Conservation (phyloP, 371 early-diverging fungal genomes). For the Mortierella sp. region DNA sequence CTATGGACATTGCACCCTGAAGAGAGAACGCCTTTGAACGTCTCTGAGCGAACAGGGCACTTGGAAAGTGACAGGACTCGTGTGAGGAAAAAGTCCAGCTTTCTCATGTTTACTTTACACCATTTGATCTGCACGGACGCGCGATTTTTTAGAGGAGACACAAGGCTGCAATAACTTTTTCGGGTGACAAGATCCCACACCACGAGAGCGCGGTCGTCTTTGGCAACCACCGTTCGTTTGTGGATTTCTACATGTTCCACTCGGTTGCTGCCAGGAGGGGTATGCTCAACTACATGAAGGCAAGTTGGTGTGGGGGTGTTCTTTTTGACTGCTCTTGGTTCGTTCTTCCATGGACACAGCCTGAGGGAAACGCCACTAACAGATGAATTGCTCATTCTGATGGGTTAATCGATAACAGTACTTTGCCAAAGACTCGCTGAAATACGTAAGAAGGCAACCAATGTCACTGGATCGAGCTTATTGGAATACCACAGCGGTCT, state of each 20-base stretch:
- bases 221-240: conserved; percentile 72
- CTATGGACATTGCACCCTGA: too few relatives aligned
- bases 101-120: conserved; percentile 47
- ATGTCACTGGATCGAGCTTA: too few relatives aligned
- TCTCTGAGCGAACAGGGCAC: too few relatives aligned
- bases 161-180: conserved; percentile 72
- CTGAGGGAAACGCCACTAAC: too few relatives aligned
- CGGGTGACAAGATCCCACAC: conserved; percentile 67
- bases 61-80: too few relatives aligned
- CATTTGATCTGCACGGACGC: conserved; percentile 45
- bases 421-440: conserved; percentile 79
- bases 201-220: conserved; percentile 71
- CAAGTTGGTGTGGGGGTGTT: too few relatives aligned
- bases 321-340: too few relatives aligned
- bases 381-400: neutral
- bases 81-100: too few relatives aligned
- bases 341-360: too few relatives aligned
- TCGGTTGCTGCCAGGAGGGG: conserved; percentile 67
- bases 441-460: conserved; percentile 62
- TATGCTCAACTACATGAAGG: conserved; percentile 76
- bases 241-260: conserved; percentile 75
- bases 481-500: neutral
- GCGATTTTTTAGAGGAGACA: conserved; percentile 56
- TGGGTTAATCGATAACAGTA: conserved; percentile 56
- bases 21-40: too few relatives aligned